A percentile compares a stretch with the other conserved stretches of the same genome.
phyloP scores from a whole-genome alignment of 805 yeast species.

The Saccharomycopsis guyanensis region DNA sequence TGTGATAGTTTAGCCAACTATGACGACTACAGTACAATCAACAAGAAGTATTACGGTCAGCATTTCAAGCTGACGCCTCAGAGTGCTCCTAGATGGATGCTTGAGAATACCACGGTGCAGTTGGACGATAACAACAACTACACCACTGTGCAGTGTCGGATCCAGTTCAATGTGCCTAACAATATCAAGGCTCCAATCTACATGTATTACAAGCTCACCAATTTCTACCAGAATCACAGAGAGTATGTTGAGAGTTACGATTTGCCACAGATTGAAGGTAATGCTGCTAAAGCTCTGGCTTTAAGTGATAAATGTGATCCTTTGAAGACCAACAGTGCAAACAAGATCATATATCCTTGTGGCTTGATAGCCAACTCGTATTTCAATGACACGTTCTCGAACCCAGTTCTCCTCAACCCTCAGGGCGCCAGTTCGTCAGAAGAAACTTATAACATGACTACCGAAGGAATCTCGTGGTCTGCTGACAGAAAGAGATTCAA shows the following conservation, averaged over 20 bases:
- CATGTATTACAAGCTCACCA: conserved; percentile 79
- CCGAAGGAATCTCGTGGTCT: conserved; percentile 63
- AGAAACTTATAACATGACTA: conserved; percentile 38
- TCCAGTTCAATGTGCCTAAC: conserved; percentile 66
- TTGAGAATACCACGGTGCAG: conserved; percentile 28
- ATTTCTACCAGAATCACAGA: conserved; percentile 91
- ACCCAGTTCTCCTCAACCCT: conserved; percentile 28
- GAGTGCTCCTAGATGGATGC: conserved; percentile 50
- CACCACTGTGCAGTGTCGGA: conserved; percentile 43
- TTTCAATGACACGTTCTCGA: conserved; percentile 67
- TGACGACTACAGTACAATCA: conserved; percentile 40
- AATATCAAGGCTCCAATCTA: conserved; percentile 65
- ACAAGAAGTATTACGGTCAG: conserved; percentile 45
- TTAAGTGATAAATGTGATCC: conserved; percentile 38
- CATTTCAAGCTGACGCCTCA: conserved; percentile 46
- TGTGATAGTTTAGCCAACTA: conserved; percentile 50
- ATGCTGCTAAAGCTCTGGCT: conserved; percentile 47
- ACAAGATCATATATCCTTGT: conserved; percentile 52
- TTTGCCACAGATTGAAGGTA: conserved; percentile 71
- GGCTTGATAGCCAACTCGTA: conserved; percentile 76
- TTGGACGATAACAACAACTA: conserved; percentile 25
- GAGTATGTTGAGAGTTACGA: conserved; percentile 86
- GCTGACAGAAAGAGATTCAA: conserved; percentile 58
- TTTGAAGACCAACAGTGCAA: conserved; percentile 19
- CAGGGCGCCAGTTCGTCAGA: conserved; percentile 27